Conservation (phyloP, 176 grass and related monocot species). For the Aegilops tauschii region DNA sequence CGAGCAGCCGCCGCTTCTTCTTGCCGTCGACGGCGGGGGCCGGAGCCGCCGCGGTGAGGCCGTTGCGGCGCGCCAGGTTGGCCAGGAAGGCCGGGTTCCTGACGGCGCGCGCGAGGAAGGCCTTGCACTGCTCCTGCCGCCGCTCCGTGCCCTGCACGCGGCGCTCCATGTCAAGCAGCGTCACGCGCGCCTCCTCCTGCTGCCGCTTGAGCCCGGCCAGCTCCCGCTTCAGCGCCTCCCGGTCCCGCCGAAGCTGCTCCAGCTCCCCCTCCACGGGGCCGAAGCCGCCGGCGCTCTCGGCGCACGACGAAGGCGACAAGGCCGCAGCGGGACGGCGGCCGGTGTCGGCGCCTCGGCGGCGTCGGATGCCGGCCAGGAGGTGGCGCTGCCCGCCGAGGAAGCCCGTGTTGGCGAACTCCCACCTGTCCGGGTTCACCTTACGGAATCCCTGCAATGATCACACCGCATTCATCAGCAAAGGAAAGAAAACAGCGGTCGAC, state of each 20-base stretch:
- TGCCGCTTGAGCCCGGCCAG: slow-evolving; percentile 38
- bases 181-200: slow-evolving; percentile 37
- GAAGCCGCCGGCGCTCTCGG: not conserved
- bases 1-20: slow-evolving; percentile 40
- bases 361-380: slow-evolving; percentile 55
- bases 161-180: slow-evolving; percentile 50
- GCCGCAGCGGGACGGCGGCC: not conserved
- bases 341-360: slow-evolving; percentile 21
- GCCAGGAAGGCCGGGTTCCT: slow-evolving; percentile 33
- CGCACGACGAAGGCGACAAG: not conserved
- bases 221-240: slow-evolving; percentile 47
- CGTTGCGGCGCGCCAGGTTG: not conserved
- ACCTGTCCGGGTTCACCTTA: slow-evolving; percentile 62
- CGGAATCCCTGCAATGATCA: slow-evolving; percentile 38
- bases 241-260: slow-evolving; percentile 47
- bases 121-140: slow-evolving; percentile 52
- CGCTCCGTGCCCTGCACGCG: slow-evolving; percentile 50
- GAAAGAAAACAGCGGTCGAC: not conserved
- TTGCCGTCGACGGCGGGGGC: not conserved
- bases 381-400: slow-evolving; percentile 64
- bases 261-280: slow-evolving; percentile 17
- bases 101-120: slow-evolving; percentile 50
- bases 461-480: not conserved
- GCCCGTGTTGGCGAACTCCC: slow-evolving; percentile 62
- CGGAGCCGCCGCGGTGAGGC: not conserved